Conservation (phyloP, 441 rosid genomes). For the Dalechampia spathulata region DNA sequence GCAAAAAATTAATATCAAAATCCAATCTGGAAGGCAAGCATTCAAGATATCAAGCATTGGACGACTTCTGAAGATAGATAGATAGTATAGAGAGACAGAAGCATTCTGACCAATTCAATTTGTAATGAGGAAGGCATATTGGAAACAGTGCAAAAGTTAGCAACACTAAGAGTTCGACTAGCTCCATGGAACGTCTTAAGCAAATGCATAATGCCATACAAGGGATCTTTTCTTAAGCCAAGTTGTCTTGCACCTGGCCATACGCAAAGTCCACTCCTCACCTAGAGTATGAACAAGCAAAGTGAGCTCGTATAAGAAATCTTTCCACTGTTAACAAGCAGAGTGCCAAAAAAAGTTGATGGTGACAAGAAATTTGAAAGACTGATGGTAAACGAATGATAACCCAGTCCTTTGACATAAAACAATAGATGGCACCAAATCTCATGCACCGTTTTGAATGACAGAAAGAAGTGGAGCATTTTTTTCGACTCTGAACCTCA, state of each 20-base stretch:
- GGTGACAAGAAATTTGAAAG: too few relatives aligned
- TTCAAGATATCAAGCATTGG: not conserved
- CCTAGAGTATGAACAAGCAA: conserved; percentile 21
- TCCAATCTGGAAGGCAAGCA: not conserved
- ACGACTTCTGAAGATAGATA: not conserved
- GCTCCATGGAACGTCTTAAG: conserved; percentile 87
- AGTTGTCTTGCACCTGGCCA: conserved; percentile 82
- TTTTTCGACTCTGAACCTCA: too few relatives aligned
- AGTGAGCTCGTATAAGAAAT: not conserved
- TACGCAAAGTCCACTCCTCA: conserved; percentile 57
- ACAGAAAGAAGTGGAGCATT: too few relatives aligned
- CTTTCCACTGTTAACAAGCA: too few relatives aligned
- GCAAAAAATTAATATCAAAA: not conserved
- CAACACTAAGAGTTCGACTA: conserved; percentile 69
- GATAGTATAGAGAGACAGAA: too few relatives aligned
- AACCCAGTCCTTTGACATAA: too few relatives aligned
- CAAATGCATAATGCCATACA: conserved; percentile 71
- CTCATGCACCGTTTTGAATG: too few relatives aligned
- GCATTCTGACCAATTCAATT: conserved; percentile 70
- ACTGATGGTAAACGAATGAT: too few relatives aligned
- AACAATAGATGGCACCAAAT: too few relatives aligned
- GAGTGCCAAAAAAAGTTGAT: too few relatives aligned
- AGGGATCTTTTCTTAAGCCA: conserved; percentile 68
- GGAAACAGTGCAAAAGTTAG: conserved; percentile 81
- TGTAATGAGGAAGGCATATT: conserved; percentile 70